Evolutionary conservation across 163 green algal species (phyloP), one percentile per base, ranked within the genome.

Genomic region (Scenedesmus sp.): DNA sequence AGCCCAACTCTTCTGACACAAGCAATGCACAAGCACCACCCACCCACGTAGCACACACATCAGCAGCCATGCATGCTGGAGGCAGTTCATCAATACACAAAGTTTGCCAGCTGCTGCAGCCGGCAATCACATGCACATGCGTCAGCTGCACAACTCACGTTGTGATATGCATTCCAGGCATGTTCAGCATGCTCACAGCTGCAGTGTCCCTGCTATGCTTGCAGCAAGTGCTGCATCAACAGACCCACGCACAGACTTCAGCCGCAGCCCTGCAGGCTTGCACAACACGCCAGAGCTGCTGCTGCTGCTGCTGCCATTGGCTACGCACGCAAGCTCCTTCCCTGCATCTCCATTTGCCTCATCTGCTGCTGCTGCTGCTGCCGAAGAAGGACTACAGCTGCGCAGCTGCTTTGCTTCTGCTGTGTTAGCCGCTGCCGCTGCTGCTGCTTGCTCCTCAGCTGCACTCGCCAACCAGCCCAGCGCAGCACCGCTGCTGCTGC

Each of bases 161-260:
- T 46, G 34, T 46, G 34, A 46, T 46, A 46, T 46, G 34, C 34
- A 46, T 46, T 46, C 34, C 34, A 46, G 34, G 34, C 34, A 46
- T 46, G 34, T 46, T 46, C 9, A 55, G 15, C n/a, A 15, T 56
- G 26, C 34, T 91, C 86, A 91, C n/a, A 87, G 57, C 46, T 82
- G 26, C 76, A 91, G 26, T 0, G 87, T 86, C 10, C 87, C 57
- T 23, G 55, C 23, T 8, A 91, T 67, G 7, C 59, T 87, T 6
- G 87, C 87, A n/a, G 87, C 87, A 5, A 91, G 74, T 46, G 87
- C 87, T 60, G 87, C 87, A 66, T 91, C 26, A 26, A 91, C 87
- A 60, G 20, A 55, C 1, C 87, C 59, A 12, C 76, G 56, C 26
- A 91, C 87, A 62, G 87, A 91, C 23, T 52, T 91, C 52, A 91